Conservation (phyloP, 163 green algal species). For the Scenedesmus sp. region DNA sequence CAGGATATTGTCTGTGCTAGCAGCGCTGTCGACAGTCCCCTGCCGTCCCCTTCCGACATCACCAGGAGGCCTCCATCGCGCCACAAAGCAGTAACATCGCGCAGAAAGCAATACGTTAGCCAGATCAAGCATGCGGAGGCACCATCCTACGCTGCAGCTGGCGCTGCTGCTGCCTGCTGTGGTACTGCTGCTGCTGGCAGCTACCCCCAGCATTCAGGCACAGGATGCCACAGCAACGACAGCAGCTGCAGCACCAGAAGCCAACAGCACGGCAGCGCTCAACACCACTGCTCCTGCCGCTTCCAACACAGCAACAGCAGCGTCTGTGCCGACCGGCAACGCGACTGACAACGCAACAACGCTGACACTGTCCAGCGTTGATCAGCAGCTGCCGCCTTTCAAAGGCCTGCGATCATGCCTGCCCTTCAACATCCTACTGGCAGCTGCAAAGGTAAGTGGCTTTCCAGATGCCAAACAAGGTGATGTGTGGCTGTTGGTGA, state of each 20-base stretch:
- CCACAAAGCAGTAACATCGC: neutral
- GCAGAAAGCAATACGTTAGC: neutral
- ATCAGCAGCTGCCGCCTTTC: constrained; percentile 16
- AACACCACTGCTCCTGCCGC: neutral
- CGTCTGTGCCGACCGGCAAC: neutral
- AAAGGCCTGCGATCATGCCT: constrained; percentile 29
- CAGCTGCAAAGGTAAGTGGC: neutral
- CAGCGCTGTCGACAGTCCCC: neutral
- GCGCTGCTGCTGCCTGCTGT: neutral
- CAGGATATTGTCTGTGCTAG: neutral
- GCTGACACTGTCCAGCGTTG: neutral
- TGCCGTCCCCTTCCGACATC: neutral
- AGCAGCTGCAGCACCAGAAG: neutral
- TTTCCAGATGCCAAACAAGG: no score
- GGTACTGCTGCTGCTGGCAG: neutral
- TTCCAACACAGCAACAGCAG: neutral
- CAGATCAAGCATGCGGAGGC: neutral
- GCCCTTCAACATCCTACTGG: constrained; percentile 40
- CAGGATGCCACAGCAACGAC: neutral
- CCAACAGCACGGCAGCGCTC: neutral
- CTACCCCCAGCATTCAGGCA: neutral
- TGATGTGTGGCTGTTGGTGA: neutral
- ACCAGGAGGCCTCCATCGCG: neutral
- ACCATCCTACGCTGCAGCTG: neutral
- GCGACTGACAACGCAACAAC: neutral